phyloP scores from a whole-genome alignment of 768 basidiomycete species.

The Suillus bovinus region DNA sequence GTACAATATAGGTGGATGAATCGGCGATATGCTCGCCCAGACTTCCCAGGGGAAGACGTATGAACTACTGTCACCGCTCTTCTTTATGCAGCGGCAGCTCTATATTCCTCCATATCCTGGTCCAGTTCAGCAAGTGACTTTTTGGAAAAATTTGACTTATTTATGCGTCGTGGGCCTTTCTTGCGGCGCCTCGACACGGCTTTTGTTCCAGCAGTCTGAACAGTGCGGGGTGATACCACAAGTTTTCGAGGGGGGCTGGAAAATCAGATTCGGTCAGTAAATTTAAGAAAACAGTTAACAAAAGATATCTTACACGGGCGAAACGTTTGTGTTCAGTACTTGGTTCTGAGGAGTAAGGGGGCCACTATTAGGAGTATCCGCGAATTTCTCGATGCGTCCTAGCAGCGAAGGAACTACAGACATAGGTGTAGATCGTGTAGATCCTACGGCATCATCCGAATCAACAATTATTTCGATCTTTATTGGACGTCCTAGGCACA shows the following conservation, averaged over 20 bases:
- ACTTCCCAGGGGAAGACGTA: background rate
- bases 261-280: background rate
- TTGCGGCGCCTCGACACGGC: constrained; percentile 41
- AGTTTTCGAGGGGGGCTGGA: constrained; percentile 23
- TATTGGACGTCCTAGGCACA: constrained; percentile 57
- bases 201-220: constrained; percentile 25
- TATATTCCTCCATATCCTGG: constrained; percentile 81
- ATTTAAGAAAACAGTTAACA: background rate
- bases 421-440: constrained; percentile 22
- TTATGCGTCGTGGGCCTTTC: constrained; percentile 74
- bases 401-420: constrained; percentile 39
- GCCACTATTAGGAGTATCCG: constrained; percentile 4
- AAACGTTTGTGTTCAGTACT: constrained; percentile 18
- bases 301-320: constrained; percentile 13
- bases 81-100: constrained; percentile 38
- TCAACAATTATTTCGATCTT: constrained; percentile 65
- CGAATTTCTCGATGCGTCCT: constrained; percentile 33
- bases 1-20: constrained; percentile 7
- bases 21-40: background rate
- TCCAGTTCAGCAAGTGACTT: constrained; percentile 63
- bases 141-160: constrained; percentile 40
- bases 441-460: constrained; percentile 25
- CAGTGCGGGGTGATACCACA: constrained; percentile 8
- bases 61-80: constrained; percentile 14
- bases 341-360: constrained; percentile 14